These are phyloP conservation scores for Kuraishia ogatae DNA, from an alignment of 805 yeast genomes.

Conservation along the genomic window DNA sequence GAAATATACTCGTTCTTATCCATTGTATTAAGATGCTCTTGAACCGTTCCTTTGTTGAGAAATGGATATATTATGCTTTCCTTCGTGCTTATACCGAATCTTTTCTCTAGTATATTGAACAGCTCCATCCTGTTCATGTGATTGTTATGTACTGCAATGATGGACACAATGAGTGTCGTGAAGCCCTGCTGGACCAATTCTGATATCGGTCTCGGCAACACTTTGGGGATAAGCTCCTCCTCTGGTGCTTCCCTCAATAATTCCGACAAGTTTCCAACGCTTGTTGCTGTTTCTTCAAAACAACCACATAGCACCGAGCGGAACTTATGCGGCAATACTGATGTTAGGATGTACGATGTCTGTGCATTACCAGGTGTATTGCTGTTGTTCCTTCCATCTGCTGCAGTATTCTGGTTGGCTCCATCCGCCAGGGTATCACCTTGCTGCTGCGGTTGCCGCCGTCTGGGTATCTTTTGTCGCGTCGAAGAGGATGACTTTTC, in stretches of 20 bases:
- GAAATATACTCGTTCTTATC: constrained; percentile 18
- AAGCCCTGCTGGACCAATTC: constrained; percentile 17
- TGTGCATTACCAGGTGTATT: constrained; percentile 4
- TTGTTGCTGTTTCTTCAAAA: constrained; percentile 4
- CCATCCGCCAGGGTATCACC: background rate
- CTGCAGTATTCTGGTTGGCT: no score
- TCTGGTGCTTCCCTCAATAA: background rate
- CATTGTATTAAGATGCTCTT: constrained; percentile 13
- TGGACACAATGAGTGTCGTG: constrained; percentile 15
- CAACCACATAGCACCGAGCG: constrained; percentile 15
- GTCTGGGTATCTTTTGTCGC: background rate
- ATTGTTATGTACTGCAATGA: constrained; percentile 18
- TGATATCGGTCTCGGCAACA: constrained; percentile 15
- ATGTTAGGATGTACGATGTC: constrained; percentile 18
- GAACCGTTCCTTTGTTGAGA: constrained; percentile 12
- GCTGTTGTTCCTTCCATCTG: no score
- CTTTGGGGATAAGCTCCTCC: background rate
- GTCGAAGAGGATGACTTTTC: no score
- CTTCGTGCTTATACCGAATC: constrained; percentile 14
- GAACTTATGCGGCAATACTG: constrained; percentile 11
- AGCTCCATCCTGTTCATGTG: constrained; percentile 19
- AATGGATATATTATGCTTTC: constrained; percentile 14
- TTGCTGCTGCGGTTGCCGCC: constrained; percentile 1
- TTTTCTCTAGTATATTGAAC: constrained; percentile 11
- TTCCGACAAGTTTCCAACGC: background rate